phyloP scores from a whole-genome alignment of 495 filamentous ascomycete species.

The Hypoxylon intermedium region DNA sequence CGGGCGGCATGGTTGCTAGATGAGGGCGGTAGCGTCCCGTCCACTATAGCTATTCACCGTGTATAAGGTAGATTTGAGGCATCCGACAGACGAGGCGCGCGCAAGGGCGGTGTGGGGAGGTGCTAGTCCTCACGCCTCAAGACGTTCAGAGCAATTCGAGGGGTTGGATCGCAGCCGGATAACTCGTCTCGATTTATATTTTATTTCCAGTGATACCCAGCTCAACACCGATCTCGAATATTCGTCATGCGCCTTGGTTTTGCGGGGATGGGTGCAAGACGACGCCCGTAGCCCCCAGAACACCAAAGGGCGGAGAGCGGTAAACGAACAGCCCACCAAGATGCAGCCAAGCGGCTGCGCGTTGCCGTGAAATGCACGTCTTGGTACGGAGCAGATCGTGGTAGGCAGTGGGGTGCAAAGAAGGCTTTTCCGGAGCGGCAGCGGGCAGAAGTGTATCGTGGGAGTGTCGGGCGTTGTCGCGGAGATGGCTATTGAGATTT shows the following conservation, averaged over 20 bases:
- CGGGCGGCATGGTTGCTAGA: constrained; percentile 68
- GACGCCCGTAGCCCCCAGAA: constrained; percentile 10
- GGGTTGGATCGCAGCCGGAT: constrained; percentile 11
- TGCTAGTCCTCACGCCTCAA: constrained; percentile 7
- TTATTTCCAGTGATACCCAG: constrained; percentile 20
- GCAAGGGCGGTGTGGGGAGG: constrained; percentile 8
- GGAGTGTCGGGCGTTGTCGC: constrained; percentile 34
- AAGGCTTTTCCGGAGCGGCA: not conserved
- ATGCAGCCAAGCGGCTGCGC: constrained; percentile 31
- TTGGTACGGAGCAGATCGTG: constrained; percentile 8
- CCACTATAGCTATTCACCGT: constrained; percentile 37
- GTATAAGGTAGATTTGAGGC: constrained; percentile 19
- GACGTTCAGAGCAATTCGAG: constrained; percentile 16
- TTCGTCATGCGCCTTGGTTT: constrained; percentile 28
- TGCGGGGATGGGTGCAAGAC: constrained; percentile 14
- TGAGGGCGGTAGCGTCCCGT: constrained; percentile 30
- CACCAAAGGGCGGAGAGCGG: constrained; percentile 18
- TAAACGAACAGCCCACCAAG: constrained; percentile 20
- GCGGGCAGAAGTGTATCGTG: constrained; percentile 11
- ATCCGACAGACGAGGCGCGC: constrained; percentile 35
- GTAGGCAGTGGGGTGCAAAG: constrained; percentile 10
- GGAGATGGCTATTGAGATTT: constrained; percentile 33
- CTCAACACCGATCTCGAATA: constrained; percentile 1
- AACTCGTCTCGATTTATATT: constrained; percentile 7
- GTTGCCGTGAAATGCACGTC: constrained; percentile 10